phyloP scores from a whole-genome alignment of 495 filamentous ascomycete species.

The Daldinia childiae region DNA sequence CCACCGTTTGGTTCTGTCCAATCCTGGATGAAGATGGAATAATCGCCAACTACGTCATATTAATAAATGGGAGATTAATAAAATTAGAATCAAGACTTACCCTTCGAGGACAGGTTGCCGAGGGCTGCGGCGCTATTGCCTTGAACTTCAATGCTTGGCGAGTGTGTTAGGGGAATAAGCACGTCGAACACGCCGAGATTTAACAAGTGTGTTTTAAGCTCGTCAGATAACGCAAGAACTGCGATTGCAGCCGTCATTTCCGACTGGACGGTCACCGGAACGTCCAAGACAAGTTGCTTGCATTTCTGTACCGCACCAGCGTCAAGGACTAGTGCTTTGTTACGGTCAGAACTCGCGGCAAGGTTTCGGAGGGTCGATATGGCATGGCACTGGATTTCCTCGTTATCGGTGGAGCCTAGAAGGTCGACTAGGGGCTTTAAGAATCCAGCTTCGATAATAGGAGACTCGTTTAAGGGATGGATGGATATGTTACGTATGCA shows the following conservation, averaged over 20 bases:
- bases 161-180: slow-evolving; percentile 92
- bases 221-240: slow-evolving; percentile 94
- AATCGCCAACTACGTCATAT: slow-evolving; percentile 80
- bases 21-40: slow-evolving; percentile 92
- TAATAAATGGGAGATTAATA: slow-evolving; percentile 21
- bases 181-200: slow-evolving; percentile 96
- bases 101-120: slow-evolving; percentile 96
- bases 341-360: slow-evolving; percentile 94
- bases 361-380: slow-evolving; percentile 97
- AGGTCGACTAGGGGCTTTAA: slow-evolving; percentile 92
- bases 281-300: slow-evolving; percentile 93
- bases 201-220: slow-evolving; percentile 91
- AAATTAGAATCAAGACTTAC: slow-evolving; percentile 58
- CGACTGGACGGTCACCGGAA: slow-evolving; percentile 93
- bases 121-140: slow-evolving; percentile 96
- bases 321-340: slow-evolving; percentile 95
- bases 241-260: slow-evolving; percentile 99
- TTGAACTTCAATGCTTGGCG: slow-evolving; percentile 96
- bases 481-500: slow-evolving; percentile 99
- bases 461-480: slow-evolving; percentile 98
- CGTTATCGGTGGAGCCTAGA: slow-evolving; percentile 93
- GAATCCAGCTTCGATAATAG: slow-evolving; percentile 98
- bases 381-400: slow-evolving; percentile 98
- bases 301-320: slow-evolving; percentile 98
- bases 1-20: slow-evolving; percentile 93